Evolutionary conservation across 2,329 filamentous ascomycete species (phyloP), one percentile per base, ranked within the genome.

Genomic region (Coleophoma cylindrospora): DNA sequence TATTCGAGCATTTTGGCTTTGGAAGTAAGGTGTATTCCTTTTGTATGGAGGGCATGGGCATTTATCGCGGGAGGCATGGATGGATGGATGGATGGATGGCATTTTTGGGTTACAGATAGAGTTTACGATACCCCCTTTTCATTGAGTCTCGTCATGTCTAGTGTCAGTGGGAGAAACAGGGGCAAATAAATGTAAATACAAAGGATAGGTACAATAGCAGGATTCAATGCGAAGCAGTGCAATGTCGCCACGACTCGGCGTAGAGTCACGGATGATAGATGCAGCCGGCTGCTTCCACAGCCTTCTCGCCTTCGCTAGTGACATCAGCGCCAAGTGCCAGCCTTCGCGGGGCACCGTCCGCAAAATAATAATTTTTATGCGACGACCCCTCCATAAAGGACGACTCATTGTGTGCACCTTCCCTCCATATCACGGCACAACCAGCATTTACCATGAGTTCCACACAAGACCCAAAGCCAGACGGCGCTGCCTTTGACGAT

Each of bases 401-500:
- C 54, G 51, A 54, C 51, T 52, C 54, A 55, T 53, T 50, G 50
- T 48, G 27, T 50, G 34, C 45, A 22, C 43, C 19, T 40, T 40
- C 45, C 36, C 34, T 43, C 51, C 43, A 41, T 48, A 49, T 33
- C 50, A 27, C 10, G 4, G 13, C 12, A 41, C 11, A n/a, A 50
- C 38, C 41, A 48, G 40, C 48, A 45, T 45, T 65, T 53, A 34
- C 80, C 80, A 76, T 62, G 74, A 51, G 60, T 65, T 47, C 61
- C 32, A 57, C 67, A 55, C 65, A 68, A 60, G 66, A 68, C 55
- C 65, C 61, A 49, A 64, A 69, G 58, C 60, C 65, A 45, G 65
- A 68, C 47, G 69, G 69, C 40, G 69, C 68, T 34, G 64, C 72
- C 21, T 66, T 71, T 54, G 75, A 83, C 48, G 74, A 81, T 47